Evolutionary conservation across 352 stramenopile genomes (phyloP), one percentile per base, ranked within the genome.

Genomic region (Globisporangium viniferum): DNA sequence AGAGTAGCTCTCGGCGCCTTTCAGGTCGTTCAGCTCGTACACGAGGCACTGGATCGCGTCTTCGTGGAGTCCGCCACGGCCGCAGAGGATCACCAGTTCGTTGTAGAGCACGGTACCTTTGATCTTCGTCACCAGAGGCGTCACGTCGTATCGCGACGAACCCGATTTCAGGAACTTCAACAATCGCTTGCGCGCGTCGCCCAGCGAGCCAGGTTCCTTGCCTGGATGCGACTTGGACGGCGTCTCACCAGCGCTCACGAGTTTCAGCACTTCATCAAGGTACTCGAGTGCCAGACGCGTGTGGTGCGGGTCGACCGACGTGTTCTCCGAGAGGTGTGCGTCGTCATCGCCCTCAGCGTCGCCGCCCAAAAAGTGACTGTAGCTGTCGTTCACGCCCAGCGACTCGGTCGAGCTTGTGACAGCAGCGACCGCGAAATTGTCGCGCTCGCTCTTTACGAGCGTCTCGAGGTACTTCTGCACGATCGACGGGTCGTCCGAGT

Each of bases 261-360:
- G 76, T 61, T 90, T 84, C 1, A 96, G 75, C 53, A 91, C 89
- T 69, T 96, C 88, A 31, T 94, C 85, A 10, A 96, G 73, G 73
- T 96, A 96, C 66, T 96, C 88, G n/a, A 94, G 71, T 20, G 88
- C 88, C 31, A 96, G 75, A 6, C 84, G 82, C 20, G 88, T 96
- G 75, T 96, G 88, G 53, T 93, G 82, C 15, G 88, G 85, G 59
- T 94, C 86, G 22, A 82, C 82, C 39, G 77, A 73, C 12, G 67
- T 76, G 1, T 39, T 71, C 14, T 55, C 68, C 4, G 68, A 66
- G 7, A 76, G 65, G 1, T 73, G 70, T 10, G 68, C 67, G 9
- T 85, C 81, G 18, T 80, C 76, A 1, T 92, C 84, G 0, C 56
- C 56, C 51, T 87, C 82, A 4, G 89, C 81, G 58, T 89, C 81